A percentile compares a stretch with the other conserved stretches of the same genome.
Evolutionary conservation across 192 early-diverging fungal genomes (phyloP).

Genomic region (Phycomyces nitens): DNA sequence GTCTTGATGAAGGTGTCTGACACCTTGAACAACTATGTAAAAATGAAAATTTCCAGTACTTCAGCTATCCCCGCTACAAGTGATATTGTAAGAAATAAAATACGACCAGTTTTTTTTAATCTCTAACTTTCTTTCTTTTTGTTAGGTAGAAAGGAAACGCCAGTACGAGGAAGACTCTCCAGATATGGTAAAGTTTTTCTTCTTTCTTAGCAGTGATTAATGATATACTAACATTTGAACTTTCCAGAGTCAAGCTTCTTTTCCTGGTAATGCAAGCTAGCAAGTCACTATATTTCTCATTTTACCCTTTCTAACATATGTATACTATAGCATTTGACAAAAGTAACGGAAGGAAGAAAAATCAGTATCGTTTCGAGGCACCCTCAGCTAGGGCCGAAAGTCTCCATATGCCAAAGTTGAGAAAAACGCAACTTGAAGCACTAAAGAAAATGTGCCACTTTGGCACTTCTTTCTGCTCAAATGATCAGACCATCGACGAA

Average conservation of each 20-base stretch:
- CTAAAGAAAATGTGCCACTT: constrained; percentile 6
- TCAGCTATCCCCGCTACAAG: background rate
- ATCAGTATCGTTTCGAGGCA: background rate
- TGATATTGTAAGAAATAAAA: background rate
- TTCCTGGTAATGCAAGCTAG: background rate
- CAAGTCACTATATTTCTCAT: background rate
- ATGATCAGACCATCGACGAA: background rate
- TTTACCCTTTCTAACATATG: background rate
- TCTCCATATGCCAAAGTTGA: constrained; percentile 4
- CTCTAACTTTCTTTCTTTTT: background rate
- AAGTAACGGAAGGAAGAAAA: constrained; percentile 8
- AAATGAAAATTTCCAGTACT: background rate
- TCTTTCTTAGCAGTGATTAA: background rate
- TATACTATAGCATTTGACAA: background rate
- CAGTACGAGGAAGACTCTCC: background rate
- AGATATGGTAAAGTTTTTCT: constrained; percentile 1
- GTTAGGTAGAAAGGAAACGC: background rate
- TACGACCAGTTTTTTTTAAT: background rate
- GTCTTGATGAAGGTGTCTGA: background rate
- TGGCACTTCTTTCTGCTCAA: constrained; percentile 2
- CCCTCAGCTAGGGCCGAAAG: background rate
- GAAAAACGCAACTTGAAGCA: constrained; percentile 9
- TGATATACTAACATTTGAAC: background rate
- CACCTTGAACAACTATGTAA: background rate
- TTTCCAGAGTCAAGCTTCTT: background rate